Evolutionary conservation across 164 flowering plant genomes (phyloP).

Genomic region (Tetracentron sinense): DNA sequence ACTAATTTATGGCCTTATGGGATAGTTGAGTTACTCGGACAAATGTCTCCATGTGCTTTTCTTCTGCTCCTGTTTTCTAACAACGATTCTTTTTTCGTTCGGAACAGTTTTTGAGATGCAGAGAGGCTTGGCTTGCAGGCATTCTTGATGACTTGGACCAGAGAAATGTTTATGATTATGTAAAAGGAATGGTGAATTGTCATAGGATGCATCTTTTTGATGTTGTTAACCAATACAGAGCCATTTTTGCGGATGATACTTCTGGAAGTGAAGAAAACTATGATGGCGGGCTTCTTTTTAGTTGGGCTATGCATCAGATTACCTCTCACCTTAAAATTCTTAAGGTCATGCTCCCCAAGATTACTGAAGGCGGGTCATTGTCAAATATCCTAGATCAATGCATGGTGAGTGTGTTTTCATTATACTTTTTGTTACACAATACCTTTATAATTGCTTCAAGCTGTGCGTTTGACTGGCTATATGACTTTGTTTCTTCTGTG

Average conservation of each 20-base stretch:
- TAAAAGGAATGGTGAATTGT: constrained; percentile 88
- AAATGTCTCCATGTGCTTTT: neutral
- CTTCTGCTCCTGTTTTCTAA: constrained; percentile 1
- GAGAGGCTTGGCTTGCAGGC: constrained; percentile 94
- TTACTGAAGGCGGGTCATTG: constrained; percentile 86
- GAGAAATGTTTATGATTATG: constrained; percentile 82
- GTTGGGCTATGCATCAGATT: constrained; percentile 98
- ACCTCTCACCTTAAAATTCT: constrained; percentile 76
- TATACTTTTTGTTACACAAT: neutral
- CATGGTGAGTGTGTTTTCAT: constrained; percentile 62
- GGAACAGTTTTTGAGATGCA: constrained; percentile 85
- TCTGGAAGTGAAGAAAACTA: constrained; percentile 96
- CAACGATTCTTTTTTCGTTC: constrained; percentile 8
- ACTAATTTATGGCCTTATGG: neutral
- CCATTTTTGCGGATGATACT: constrained; percentile 94
- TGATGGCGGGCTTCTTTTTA: constrained; percentile 97
- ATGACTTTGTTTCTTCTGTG: neutral
- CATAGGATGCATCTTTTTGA: constrained; percentile 93
- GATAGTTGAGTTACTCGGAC: neutral
- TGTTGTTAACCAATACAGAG: constrained; percentile 96
- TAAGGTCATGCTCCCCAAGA: constrained; percentile 84
- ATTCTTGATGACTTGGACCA: constrained; percentile 95
- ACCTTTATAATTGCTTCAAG: neutral
- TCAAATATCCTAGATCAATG: constrained; percentile 90
- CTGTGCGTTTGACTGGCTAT: neutral